Evolutionary conservation across 1,284 basidiomycete genomes (phyloP), one percentile per base, ranked within the genome.

Genomic region (Cerioporus squamosus): DNA sequence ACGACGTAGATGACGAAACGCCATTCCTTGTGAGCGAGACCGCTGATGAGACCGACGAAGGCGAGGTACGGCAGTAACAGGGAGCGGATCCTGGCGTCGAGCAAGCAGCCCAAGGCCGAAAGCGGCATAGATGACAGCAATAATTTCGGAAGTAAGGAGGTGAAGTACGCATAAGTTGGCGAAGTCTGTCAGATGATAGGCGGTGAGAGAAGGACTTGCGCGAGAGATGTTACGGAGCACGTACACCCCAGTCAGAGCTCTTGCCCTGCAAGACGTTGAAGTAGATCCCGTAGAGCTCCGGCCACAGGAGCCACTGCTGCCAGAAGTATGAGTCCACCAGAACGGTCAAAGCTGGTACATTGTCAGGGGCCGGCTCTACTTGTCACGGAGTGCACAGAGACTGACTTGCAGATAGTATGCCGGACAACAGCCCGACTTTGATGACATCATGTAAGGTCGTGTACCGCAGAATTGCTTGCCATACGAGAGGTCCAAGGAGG

Each of bases 11-110:
- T 82, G 60, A 98, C 81, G 73, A 99, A 99, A 4, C 97, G 84
- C 96, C 97, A 98, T 75, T 99, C 97, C 70, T 96, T 96, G 73
- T 96, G 94, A 0, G 85, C 89, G 0, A 98, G 78, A 18, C 72
- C 76, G 68, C 93, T 95, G 67, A 99, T 84, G 0, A 89, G 72
- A 0, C 65, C 73, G 0, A 96, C 70, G 68, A 94, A 92, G 0
- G 72, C 63, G 0, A 87, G 26, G 0, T 83, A 74, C 0, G 88
- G 84, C 12, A 83, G 49, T 5, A 91, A 66, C 42, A 90, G 70
- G 1, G 75, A 67, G 17, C 84, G 77, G 44, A 86, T 75, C 18
- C 82, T 78, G 4, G 65, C 59, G 63, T 91, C 84, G 15, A 77
- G 60, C 6, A 78, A 47, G 5, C 76, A 66, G 0, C 85, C 82